Evolutionary conservation across 176 grass and related monocot genomes (phyloP), one percentile per base, ranked within the genome.

Genomic region (Zea luxurians): DNA sequence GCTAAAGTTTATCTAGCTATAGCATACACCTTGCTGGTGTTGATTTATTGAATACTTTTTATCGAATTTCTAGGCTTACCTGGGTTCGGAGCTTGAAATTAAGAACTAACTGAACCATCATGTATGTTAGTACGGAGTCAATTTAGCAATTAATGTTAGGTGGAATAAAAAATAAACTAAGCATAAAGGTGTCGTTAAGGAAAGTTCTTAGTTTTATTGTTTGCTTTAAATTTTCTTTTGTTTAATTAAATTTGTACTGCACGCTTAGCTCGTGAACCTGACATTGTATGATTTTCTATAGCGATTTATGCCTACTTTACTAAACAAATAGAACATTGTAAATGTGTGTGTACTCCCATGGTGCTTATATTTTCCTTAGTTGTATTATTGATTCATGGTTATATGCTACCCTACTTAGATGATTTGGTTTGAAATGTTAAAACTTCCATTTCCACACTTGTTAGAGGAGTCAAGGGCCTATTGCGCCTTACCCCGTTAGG

Each of bases 21-120:
- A 64, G 36, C 36, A 72, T 71, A 13, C 40, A 52, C 72, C 36
- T 54, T 78, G 48, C 18, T 59, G 10, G 52, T 54, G 50, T 59
- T 43, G 8, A 59, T 59, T 42, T 48, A 59, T 43, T 73, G 13
- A 38, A 21, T 58, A 7, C 10, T 36, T 43, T 40, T 49, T 5
- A 8, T 78, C 52, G 47, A 48, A 13, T 61, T 48, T 36, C 35
- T 62, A 38, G 3, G 57, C 44, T 81, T 59, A 3, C 3, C 44
- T 44, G 6, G 35, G 27, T 27, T 27, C 27, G 27, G 6, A 49
- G 10, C 40, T 44, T 55, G 13, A 68, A 58, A 35, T 13, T 71
- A 70, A 46, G 2, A 59, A 60, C 52, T 44, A 2, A 80, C 52
- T 0, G 3, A 53, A 42, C 35, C 15, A 41, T 78, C 38, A 67